Base-by-base conservation (phyloP, 108 stramenopile species). In the Craspedostauros australis region DNA sequence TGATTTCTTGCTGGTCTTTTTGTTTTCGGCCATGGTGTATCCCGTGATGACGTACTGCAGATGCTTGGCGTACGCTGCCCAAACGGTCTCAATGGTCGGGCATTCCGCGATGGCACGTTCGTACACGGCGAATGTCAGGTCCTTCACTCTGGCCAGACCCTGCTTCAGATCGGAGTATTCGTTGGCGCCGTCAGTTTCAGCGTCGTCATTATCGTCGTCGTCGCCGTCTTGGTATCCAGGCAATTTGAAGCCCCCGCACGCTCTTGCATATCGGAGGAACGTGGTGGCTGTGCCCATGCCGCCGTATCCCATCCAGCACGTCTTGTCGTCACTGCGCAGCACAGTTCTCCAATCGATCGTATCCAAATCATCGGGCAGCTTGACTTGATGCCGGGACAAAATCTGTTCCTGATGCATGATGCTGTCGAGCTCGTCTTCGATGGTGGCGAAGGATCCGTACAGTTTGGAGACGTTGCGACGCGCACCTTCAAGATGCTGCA, bases 101-200 rank as follows among this genome's bases (percentile, higher is more conserved):
- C 87, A 93, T 69, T 93, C 91, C 14, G 87, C 71, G 18, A 86
- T 34, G 19, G 75, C 91, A 14, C 91, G 72, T 63, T 93, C 91
- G 46, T 73, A 88, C 2, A 86, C 48, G 15, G 71, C 60, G 14
- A 50, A 23, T 15, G 56, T 32, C 27, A 81, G 42, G 46, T 58
- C 21, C 42, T 62, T 20, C 14, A 77, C 37, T n/a, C n/a, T n/a
- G n/a, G n/a, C n/a, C n/a, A n/a, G n/a, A n/a, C 31, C 31, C 50
- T 40, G 44, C 24, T 55, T 62, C 23, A 0, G 51, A 36, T 37
- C 54, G 22, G 53, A 37, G 20, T 52, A 38, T 54, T 65, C 49
- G 12, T 60, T 61, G 39, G 46, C 57, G 26, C 51, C 50, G 41
- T 30, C 42, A 21, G 30, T 23, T 39, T 49, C 11, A 22, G 37